These are phyloP conservation scores for Zymoseptoria ardabiliae DNA, from an alignment of 2,329 filamentous ascomycete species.

Conservation along the genomic window DNA sequence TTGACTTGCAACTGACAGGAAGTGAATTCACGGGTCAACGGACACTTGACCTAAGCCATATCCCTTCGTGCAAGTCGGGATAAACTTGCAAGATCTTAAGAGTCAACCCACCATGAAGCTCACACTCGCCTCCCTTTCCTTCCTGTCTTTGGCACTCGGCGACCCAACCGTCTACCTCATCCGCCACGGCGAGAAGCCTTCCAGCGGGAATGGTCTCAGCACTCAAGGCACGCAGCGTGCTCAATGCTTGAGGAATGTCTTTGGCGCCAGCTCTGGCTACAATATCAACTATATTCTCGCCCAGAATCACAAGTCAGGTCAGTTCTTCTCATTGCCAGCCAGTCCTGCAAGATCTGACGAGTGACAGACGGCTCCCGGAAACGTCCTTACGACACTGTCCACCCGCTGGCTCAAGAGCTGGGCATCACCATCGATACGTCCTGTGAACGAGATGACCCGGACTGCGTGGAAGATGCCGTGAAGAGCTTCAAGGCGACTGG, in stretches of 20 bases:
- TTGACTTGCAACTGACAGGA: not conserved
- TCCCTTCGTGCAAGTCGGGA: not conserved
- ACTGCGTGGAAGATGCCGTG: conserved; percentile 48
- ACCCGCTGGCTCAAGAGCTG: conserved; percentile 49
- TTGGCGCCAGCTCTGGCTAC: conserved; percentile 46
- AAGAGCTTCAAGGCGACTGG: conserved; percentile 42
- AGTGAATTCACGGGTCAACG: not conserved
- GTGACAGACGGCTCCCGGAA: conserved; percentile 42
- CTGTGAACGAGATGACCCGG: conserved; percentile 49
- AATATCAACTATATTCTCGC: conserved; percentile 55
- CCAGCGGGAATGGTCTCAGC: conserved; percentile 44
- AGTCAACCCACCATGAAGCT: conserved; percentile 14
- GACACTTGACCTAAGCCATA: not conserved
- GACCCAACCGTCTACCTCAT: conserved; percentile 54
- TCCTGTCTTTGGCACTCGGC: conserved; percentile 15
- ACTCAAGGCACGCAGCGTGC: conserved; percentile 48
- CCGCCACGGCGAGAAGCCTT: conserved; percentile 57
- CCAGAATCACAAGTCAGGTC: conserved; percentile 44
- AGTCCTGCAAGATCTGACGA: not conserved
- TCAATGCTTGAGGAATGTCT: conserved; percentile 52
- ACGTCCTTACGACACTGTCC: conserved; percentile 51
- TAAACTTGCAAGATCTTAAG: not conserved
- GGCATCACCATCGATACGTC: conserved; percentile 49
- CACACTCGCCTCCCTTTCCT: conserved; percentile 5
- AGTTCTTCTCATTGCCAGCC: not conserved